Conservation (phyloP, 73 alveolate species). For the Durusdinium trenchii region DNA sequence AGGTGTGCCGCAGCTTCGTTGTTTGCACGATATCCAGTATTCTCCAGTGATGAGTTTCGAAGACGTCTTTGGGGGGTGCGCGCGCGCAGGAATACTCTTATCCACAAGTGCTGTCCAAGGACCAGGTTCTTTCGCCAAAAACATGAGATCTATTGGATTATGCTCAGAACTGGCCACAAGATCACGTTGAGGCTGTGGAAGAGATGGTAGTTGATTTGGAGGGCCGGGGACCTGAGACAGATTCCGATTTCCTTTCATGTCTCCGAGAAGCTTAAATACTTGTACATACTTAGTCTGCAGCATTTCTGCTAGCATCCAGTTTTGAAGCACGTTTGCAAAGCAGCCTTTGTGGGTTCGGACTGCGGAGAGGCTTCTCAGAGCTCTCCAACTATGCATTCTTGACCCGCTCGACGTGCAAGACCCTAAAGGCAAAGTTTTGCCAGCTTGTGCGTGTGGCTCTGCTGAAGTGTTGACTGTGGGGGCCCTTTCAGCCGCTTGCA, state of each 20-base stretch:
- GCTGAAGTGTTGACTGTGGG: too few relatives aligned
- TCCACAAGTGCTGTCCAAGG: conserved; percentile 79
- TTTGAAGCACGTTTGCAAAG: background rate
- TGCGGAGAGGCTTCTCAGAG: conserved; percentile 32
- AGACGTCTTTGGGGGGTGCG: too few relatives aligned
- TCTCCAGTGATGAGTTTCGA: background rate
- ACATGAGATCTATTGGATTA: background rate
- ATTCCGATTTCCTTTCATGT: background rate
- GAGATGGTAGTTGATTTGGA: conserved; percentile 65
- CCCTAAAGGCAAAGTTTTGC: conserved; percentile 49
- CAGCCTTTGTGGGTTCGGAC: background rate
- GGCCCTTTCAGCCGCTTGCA: too few relatives aligned
- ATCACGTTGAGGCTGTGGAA: conserved; percentile 7
- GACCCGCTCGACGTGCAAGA: conserved; percentile 86
- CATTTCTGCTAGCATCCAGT: background rate
- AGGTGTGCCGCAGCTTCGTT: background rate
- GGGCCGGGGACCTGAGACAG: background rate
- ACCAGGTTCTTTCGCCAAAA: conserved; percentile 13
- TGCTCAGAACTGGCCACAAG: background rate
- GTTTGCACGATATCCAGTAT: background rate
- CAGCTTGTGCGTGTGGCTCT: background rate
- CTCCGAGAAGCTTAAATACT: background rate
- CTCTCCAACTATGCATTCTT: conserved; percentile 50
- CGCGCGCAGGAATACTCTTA: conserved; percentile 56
- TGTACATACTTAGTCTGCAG: background rate